Base-by-base conservation (phyloP, 495 filamentous ascomycete species). In the Daldinia bambusicola region DNA sequence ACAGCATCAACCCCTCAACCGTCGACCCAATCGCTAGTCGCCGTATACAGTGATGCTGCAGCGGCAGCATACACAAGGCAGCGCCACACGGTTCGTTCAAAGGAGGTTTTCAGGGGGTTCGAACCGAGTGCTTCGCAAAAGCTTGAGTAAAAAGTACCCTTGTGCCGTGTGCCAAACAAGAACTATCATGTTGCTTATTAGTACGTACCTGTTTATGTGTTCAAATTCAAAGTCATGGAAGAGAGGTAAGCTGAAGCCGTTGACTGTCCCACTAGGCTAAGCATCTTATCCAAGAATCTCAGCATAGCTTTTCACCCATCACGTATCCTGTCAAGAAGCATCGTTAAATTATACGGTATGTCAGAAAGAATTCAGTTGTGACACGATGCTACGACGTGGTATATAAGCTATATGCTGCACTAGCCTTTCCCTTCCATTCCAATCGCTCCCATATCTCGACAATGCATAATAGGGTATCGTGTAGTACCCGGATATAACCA, bases 371-470 rank as follows among this genome's bases (percentile, higher is more conserved):
- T 57, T 37, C n/a, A 57, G 16, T 32, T 26, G 4, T 7, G 32
- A 32, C 32, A 12, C 16, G 2, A n/a, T 38, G 20, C 53, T 37
- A 34, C 22, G 53, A 6, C 13, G 16, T 14, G 32, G 50, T 53
- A 53, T 2, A 53, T 53, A 53, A 32, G 32, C 32, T 12, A 53
- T 53, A 32, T 53, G 50, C 50, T 53, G 50, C 22, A 16, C 50
- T 53, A 30, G 50, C 32, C 38, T 57, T 57, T 38, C 16, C 18
- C 10, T 56, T 34, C 16, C 41, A 45, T 9, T 34, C 16, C 41
- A 45, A 8, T 18, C 9, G n/a, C 10, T 18, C 43, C 20, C 43
- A 22, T 48, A 2, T 48, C 43, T 8, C 9, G 43, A 48, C 18
- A 22, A 40, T 13, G 1, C 20, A 22, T 48, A 22, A 48, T 8